Evolutionary conservation across 2,329 filamentous ascomycete genomes (phyloP).

Genomic region (Colletotrichum musicola): DNA sequence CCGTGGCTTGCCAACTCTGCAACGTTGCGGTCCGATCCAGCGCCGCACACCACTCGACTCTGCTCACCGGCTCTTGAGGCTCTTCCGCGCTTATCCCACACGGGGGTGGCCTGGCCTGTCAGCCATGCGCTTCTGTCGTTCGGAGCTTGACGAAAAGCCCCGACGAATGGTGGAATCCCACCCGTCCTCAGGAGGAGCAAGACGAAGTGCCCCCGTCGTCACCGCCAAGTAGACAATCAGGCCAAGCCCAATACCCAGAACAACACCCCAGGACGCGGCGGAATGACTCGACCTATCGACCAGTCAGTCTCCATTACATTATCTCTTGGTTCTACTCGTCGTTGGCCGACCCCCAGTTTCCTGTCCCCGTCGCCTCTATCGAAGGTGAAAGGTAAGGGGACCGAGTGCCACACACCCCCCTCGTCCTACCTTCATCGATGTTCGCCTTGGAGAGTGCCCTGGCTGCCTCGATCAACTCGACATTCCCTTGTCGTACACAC

Average conservation of each 20-base stretch:
- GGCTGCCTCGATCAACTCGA: not conserved
- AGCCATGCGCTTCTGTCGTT: not conserved
- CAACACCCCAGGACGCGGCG: conserved; percentile 3
- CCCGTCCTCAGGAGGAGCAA: not conserved
- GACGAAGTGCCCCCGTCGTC: conserved; percentile 14
- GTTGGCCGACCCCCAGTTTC: not conserved
- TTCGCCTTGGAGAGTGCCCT: not conserved
- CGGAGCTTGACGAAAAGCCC: no score
- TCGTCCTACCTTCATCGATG: conserved; percentile 5
- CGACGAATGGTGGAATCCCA: no score
- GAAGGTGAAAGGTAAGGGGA: not conserved
- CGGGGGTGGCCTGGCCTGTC: no score
- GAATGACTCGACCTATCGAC: conserved; percentile 32
- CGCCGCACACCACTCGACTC: no score
- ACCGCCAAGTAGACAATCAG: conserved; percentile 27
- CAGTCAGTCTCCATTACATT: conserved; percentile 27
- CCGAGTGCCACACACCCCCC: not conserved
- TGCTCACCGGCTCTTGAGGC: conserved; percentile 1
- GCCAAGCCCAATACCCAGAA: conserved; percentile 37
- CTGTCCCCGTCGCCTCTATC: not conserved
- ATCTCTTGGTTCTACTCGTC: conserved; percentile 16
- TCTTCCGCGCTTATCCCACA: conserved; percentile 21
- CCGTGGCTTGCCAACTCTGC: not conserved
- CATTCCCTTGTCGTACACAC: not conserved
- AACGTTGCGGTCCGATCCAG: conserved; percentile 1